Base-by-base conservation (phyloP, 2,329 filamentous ascomycete genomes). In the Capronia americana region DNA sequence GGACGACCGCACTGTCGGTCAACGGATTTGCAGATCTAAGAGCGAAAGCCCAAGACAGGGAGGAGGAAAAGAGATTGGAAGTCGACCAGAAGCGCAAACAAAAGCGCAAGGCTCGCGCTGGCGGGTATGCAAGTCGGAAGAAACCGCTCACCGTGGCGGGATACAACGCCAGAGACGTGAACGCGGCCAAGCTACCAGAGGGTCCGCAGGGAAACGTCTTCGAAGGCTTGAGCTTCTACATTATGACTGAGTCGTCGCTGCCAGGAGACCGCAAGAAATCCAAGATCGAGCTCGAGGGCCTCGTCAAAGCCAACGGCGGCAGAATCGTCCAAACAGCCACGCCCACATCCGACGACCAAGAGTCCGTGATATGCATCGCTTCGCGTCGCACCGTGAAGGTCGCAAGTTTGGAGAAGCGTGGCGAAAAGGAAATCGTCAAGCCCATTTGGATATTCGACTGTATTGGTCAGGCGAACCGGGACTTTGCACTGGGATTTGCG, bases 381-480 rank as follows among this genome's bases (percentile, higher is more conserved):
- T 62, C 69, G 10, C 48, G 72, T 84, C 51, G 84, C 87, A 83
- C 86, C 0, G 88, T 98, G 71, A 93, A 93, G 74, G 93, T 93
- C 1, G 91, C 92, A 1, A 93, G 92, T 10, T 79, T 97, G 8
- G 88, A 92, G 68, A 96, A 95, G 73, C 83, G 82, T 5, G 89
- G 88, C 3, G 82, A 86, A 0, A 84, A 86, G 6, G 89, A 92
- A 71, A 89, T 99, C 58, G 84, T 98, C 64, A 87, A 87, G 24
- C 91, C 93, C 0, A 84, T 82, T 5, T 99, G 95, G 95, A 80
- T 98, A 2, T 82, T 91, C 30, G 93, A 98, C 76, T 95, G 92
- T 73, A 83, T 96, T 38, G 84, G 85, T 34, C 84, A 88, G 70
- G 74, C 75, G 12, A 74, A 84, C 66, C 82, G 81, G 53, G 83